Percentiles rank a stretch among this genome's conserved stretches.
Evolutionary conservation across 768 basidiomycete genomes (phyloP).

Genomic region (Suillus alpinus): DNA sequence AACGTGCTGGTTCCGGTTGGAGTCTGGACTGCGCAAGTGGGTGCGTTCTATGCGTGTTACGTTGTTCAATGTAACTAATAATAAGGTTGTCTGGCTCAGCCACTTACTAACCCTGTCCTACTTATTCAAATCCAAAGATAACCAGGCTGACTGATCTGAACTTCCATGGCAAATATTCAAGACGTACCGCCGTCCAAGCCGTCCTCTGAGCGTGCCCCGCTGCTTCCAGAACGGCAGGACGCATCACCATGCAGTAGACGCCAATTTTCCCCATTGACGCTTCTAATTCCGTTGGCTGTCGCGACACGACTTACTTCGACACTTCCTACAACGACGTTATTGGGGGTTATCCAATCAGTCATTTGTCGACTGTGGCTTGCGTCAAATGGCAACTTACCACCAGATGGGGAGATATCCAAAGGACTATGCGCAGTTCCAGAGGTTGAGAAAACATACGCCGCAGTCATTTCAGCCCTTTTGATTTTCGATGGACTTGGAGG

Average conservation of each 20-base stretch:
- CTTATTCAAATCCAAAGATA: neutral
- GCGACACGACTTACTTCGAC: constrained; percentile 17
- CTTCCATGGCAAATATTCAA: neutral
- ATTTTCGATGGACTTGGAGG: constrained; percentile 18
- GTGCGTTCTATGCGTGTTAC: neutral
- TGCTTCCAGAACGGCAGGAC: neutral
- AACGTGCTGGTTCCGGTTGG: neutral
- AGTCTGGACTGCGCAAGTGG: too few relatives aligned
- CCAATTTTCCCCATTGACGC: constrained; percentile 13
- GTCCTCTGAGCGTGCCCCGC: neutral
- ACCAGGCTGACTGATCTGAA: neutral
- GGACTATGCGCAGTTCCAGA: constrained; percentile 20
- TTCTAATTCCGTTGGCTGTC: constrained; percentile 28
- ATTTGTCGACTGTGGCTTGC: constrained; percentile 26
- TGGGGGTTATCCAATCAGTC: constrained; percentile 22
- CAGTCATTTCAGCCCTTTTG: constrained; percentile 14
- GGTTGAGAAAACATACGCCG: constrained; percentile 21
- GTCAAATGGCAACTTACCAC: constrained; percentile 12
- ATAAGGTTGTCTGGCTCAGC: neutral
- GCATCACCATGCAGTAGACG: neutral
- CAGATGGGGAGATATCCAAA: constrained; percentile 7
- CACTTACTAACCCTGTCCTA: neutral
- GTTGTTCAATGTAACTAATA: neutral
- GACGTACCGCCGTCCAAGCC: neutral
- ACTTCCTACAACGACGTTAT: constrained; percentile 25